phyloP scores from a whole-genome alignment of 306 rosid species.

The Lathyrus aphaca region DNA sequence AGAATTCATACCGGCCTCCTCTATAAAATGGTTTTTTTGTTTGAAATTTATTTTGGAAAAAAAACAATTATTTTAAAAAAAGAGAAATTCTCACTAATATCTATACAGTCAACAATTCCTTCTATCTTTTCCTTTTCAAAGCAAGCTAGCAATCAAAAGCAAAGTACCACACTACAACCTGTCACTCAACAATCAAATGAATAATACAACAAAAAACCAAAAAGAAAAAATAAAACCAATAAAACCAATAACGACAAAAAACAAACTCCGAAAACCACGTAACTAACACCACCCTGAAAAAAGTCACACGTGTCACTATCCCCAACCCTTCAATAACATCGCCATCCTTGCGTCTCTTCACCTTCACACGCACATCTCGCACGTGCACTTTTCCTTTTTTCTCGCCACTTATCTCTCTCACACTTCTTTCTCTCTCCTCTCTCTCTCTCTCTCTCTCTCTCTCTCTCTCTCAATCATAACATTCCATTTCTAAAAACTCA shows the following conservation, averaged over 20 bases:
- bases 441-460: neutral
- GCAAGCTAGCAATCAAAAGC: neutral
- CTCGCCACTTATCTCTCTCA: slow-evolving; percentile 60
- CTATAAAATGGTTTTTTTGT: too few relatives aligned
- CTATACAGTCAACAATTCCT: too few relatives aligned
- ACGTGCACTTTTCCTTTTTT: slow-evolving; percentile 62
- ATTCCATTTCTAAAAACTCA: neutral
- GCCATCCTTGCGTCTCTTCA: slow-evolving; percentile 16
- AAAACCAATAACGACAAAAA: neutral
- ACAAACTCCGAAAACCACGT: slow-evolving; percentile 2
- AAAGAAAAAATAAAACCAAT: too few relatives aligned
- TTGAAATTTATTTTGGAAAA: too few relatives aligned
- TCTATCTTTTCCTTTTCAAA: too few relatives aligned
- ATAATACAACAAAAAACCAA: neutral
- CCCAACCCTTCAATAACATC: slow-evolving; percentile 28
- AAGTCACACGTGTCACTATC: slow-evolving; percentile 56
- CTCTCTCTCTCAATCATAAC: neutral
- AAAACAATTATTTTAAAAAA: too few relatives aligned
- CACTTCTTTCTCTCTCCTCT: neutral
- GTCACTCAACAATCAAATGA: neutral
- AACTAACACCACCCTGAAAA: slow-evolving; percentile 35
- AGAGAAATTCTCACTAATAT: too few relatives aligned
- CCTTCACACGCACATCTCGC: slow-evolving; percentile 39
- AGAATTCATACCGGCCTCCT: too few relatives aligned
- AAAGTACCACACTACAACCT: neutral